Evolutionary conservation across 202 grass and related monocot genomes (phyloP).

Genomic region (Tripidium arundinaceum): DNA sequence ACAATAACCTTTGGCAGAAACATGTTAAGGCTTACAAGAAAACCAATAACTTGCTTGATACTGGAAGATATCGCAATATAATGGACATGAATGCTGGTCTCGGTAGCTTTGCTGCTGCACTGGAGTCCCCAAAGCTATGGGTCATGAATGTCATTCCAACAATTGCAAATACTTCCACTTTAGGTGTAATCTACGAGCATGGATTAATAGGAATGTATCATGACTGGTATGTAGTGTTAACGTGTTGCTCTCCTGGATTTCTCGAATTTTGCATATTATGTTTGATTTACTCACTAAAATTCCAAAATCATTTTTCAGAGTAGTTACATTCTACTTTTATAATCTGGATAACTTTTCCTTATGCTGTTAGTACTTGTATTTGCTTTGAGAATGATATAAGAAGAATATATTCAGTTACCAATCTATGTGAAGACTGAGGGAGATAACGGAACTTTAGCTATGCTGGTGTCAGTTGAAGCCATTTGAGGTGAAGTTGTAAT

Average conservation of each 20-base stretch:
- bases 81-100: conserved; percentile 95
- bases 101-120: conserved; percentile 78
- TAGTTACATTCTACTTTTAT: neutral
- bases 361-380: neutral
- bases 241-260: neutral
- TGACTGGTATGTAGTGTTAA: conserved; percentile 64
- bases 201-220: conserved; percentile 96
- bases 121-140: conserved; percentile 70
- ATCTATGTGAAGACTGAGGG: conserved; percentile 1
- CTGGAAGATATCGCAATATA: conserved; percentile 77
- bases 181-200: conserved; percentile 88
- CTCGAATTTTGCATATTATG: neutral
- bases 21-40: conserved; percentile 70
- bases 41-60: conserved; percentile 57
- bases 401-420: neutral
- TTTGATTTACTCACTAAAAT: neutral
- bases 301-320: conserved; percentile 9
- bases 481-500: neutral
- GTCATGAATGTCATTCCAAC: conserved; percentile 91
- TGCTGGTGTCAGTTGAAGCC: neutral
- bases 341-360: neutral
- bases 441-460: neutral
- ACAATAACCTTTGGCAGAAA: conserved; percentile 75
- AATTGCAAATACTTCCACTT: conserved; percentile 47
- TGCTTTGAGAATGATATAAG: neutral